A percentile compares a stretch with the other conserved stretches of the same genome.
Conservation (phyloP, 2,329 filamentous ascomycete genomes). For the Botrytis aclada region DNA sequence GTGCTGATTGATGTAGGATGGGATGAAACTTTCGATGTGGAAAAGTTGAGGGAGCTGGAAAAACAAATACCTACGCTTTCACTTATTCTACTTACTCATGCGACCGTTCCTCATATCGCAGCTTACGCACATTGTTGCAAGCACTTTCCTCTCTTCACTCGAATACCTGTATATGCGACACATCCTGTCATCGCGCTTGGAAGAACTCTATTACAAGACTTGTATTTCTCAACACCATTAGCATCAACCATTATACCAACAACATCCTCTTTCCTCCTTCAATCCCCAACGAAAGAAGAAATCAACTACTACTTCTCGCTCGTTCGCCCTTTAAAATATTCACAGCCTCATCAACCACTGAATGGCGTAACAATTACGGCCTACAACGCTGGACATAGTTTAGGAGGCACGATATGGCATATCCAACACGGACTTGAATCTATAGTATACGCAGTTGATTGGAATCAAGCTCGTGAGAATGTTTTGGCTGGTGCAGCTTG, state of each 20-base stretch:
- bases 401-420: slow-evolving; percentile 98
- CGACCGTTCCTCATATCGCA: slow-evolving; percentile 85
- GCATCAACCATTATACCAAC: slow-evolving; percentile 79
- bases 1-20: slow-evolving; percentile 92
- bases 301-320: slow-evolving; percentile 89
- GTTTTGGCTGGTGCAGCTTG: slow-evolving; percentile 91
- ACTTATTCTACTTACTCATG: slow-evolving; percentile 89
- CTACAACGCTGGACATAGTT: slow-evolving; percentile 92
- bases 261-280: slow-evolving; percentile 64
- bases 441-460: slow-evolving; percentile 95
- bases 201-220: slow-evolving; percentile 83
- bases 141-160: slow-evolving; percentile 84
- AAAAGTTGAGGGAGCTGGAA: slow-evolving; percentile 82
- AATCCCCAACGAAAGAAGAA: slow-evolving; percentile 78
- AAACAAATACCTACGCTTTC: slow-evolving; percentile 91
- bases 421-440: slow-evolving; percentile 96
- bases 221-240: slow-evolving; percentile 87
- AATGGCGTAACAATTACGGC: slow-evolving; percentile 93
- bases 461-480: slow-evolving; percentile 97
- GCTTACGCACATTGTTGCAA: slow-evolving; percentile 97
- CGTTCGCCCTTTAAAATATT: slow-evolving; percentile 93
- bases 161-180: slow-evolving; percentile 93
- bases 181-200: slow-evolving; percentile 90
- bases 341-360: slow-evolving; percentile 89
- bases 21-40: slow-evolving; percentile 85